phyloP scores from a whole-genome alignment of 2,329 filamentous ascomycete genomes.

The Colletotrichum noveboracense region DNA sequence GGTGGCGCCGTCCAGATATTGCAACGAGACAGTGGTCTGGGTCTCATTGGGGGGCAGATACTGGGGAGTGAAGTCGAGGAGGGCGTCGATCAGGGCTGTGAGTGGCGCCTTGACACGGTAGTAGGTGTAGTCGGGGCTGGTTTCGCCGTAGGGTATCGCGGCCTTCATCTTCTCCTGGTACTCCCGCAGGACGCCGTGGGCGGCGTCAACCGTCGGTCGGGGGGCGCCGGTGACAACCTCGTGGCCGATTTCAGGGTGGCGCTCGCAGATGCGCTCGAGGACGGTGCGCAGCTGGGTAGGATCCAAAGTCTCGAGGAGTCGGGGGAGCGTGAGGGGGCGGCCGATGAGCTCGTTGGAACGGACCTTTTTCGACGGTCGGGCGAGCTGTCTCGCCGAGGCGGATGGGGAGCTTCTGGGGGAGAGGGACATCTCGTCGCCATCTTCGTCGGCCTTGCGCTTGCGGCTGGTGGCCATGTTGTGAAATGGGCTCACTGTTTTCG shows the following conservation, averaged over 20 bases:
- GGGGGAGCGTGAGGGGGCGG: slow-evolving; percentile 61
- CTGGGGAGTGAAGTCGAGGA: slow-evolving; percentile 93
- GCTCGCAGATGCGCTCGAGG: slow-evolving; percentile 89
- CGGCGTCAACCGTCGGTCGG: slow-evolving; percentile 82
- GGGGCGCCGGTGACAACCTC: slow-evolving; percentile 87
- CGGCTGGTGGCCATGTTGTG: slow-evolving; percentile 57
- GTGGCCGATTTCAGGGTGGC: slow-evolving; percentile 82
- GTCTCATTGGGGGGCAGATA: slow-evolving; percentile 91
- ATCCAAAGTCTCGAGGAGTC: slow-evolving; percentile 94
- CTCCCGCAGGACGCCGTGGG: slow-evolving; percentile 78
- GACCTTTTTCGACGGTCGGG: slow-evolving; percentile 68
- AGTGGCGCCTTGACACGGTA: slow-evolving; percentile 88
- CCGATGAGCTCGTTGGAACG: slow-evolving; percentile 69
- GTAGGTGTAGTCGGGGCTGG: slow-evolving; percentile 91
- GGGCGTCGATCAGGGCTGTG: slow-evolving; percentile 80
- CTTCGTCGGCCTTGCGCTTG: slow-evolving; percentile 89
- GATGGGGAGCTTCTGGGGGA: slow-evolving; percentile 86
- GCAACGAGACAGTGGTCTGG: slow-evolving; percentile 82
- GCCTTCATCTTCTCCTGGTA: slow-evolving; percentile 81
- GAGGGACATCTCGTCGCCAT: slow-evolving; percentile 89
- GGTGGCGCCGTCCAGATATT: slow-evolving; percentile 89
- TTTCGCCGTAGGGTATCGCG: slow-evolving; percentile 85
- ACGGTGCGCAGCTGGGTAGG: slow-evolving; percentile 83
- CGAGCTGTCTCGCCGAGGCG: slow-evolving; percentile 70
- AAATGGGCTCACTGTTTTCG: slow-evolving; percentile 40